A percentile compares a stretch with the other conserved stretches of the same genome.
Evolutionary conservation across 148 eudicot genomes (phyloP).

Genomic region (Fagopyrum tataricum): DNA sequence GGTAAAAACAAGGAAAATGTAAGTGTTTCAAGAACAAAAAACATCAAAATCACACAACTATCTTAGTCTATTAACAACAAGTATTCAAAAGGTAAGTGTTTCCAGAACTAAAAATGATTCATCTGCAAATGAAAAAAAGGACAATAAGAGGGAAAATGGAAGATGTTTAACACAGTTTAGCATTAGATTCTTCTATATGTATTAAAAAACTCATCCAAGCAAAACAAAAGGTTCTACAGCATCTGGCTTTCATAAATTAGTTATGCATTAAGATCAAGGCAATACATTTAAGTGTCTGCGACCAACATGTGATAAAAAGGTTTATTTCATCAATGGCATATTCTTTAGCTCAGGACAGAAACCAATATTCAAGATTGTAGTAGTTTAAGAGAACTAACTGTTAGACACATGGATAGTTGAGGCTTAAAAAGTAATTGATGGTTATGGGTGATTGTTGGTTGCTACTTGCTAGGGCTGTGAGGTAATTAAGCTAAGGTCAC

Average conservation of each 20-base stretch:
- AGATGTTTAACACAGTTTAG: neutral
- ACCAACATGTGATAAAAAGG: neutral
- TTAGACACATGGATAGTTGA: neutral
- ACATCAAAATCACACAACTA: conserved; percentile 8
- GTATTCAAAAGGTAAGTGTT: neutral
- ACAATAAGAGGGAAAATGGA: neutral
- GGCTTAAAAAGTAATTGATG: too few species aligned
- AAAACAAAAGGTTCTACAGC: too few species aligned
- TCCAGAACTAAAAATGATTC: neutral
- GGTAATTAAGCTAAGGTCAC: too few species aligned
- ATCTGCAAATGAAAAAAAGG: neutral
- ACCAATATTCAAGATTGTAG: neutral
- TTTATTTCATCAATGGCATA: neutral
- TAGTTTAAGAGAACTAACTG: neutral
- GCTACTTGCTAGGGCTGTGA: too few species aligned
- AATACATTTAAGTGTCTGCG: conserved; percentile 1
- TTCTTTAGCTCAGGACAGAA: neutral
- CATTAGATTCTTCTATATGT: too few species aligned
- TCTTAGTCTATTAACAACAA: too few species aligned
- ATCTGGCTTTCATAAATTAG: neutral
- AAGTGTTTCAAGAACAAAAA: neutral
- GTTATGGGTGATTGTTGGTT: too few species aligned
- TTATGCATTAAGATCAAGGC: neutral
- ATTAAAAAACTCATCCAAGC: too few species aligned
- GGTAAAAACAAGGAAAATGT: neutral